phyloP scores from a whole-genome alignment of 2,329 filamentous ascomycete genomes.

The Erysiphe pulchra region DNA sequence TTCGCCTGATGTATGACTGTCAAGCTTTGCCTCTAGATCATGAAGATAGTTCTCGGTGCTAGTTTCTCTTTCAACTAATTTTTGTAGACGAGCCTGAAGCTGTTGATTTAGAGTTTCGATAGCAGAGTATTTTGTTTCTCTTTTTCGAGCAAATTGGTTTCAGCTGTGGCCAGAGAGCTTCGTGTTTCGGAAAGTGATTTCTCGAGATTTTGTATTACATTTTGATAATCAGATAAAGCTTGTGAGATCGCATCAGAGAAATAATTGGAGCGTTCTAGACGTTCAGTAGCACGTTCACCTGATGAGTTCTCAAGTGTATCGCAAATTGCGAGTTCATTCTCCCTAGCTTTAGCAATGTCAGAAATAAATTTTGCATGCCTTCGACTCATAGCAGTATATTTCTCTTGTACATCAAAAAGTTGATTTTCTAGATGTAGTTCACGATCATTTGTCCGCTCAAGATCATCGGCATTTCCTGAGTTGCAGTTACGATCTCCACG shows the following conservation, averaged over 20 bases:
- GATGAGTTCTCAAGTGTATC: conserved; percentile 32
- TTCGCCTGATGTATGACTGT: conserved; percentile 72
- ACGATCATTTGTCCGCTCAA: conserved; percentile 57
- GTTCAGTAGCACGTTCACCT: conserved; percentile 59
- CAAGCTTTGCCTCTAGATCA: conserved; percentile 71
- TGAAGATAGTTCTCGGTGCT: conserved; percentile 85
- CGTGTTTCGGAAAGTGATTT: conserved; percentile 76
- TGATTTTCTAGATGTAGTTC: conserved; percentile 86
- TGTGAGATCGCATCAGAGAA: conserved; percentile 92
- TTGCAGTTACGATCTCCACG: conserved; percentile 29
- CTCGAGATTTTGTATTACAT: conserved; percentile 86
- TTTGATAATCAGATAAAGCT: conserved; percentile 92
- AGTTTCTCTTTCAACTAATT: conserved; percentile 70
- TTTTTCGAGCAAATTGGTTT: conserved; percentile 70
- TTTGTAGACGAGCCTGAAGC: conserved; percentile 71
- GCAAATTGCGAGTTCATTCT: conserved; percentile 36
- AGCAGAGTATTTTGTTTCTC: conserved; percentile 85
- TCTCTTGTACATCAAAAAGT: conserved; percentile 76
- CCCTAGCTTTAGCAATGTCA: conserved; percentile 68
- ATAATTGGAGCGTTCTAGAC: conserved; percentile 79
- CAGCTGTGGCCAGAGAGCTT: conserved; percentile 55
- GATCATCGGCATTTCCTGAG: conserved; percentile 36
- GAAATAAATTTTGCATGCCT: conserved; percentile 89
- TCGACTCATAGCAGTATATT: conserved; percentile 72
- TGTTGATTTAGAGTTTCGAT: conserved; percentile 80